Percentiles rank a stretch among this genome's conserved stretches.
Evolutionary conservation across 441 rosid genomes (phyloP).

Genomic region (Adansonia madagascariensis): DNA sequence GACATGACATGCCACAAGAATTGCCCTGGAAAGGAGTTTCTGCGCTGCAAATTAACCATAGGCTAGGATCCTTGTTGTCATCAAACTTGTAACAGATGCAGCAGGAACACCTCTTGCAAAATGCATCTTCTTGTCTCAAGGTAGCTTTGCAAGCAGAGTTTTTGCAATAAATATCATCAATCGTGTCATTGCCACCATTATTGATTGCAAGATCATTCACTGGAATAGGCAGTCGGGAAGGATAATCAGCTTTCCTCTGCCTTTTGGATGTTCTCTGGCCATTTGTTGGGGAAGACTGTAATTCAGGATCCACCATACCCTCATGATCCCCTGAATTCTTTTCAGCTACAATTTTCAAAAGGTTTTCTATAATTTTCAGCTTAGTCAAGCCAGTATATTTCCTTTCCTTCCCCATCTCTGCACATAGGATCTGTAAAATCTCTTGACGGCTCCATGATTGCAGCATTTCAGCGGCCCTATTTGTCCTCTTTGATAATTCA

Average conservation of each 20-base stretch:
- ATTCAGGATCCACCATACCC: constrained; percentile 45
- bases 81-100: constrained; percentile 82
- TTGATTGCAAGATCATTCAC: constrained; percentile 41
- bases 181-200: constrained; percentile 36
- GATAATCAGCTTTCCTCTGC: constrained; percentile 80
- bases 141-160: constrained; percentile 90
- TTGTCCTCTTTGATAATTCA: constrained; percentile 64
- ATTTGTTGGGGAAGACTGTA: constrained; percentile 41
- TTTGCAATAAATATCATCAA: constrained; percentile 58
- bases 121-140: constrained; percentile 57
- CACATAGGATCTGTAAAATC: constrained; percentile 86
- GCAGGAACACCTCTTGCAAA: constrained; percentile 94
- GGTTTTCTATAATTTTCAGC: constrained; percentile 89
- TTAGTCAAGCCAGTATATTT: constrained; percentile 96
- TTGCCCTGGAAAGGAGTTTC: constrained; percentile 6
- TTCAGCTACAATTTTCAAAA: constrained; percentile 75
- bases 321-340: constrained; percentile 62
- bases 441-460: constrained; percentile 98
- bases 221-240: constrained; percentile 64
- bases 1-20: constrained; percentile 13
- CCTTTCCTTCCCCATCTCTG: constrained; percentile 97
- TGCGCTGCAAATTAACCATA: constrained; percentile 68
- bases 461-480: constrained; percentile 65
- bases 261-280: constrained; percentile 57
- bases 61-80: constrained; percentile 93